phyloP scores from a whole-genome alignment of 129 eudicot genomes.

The Sambucus nigra region DNA sequence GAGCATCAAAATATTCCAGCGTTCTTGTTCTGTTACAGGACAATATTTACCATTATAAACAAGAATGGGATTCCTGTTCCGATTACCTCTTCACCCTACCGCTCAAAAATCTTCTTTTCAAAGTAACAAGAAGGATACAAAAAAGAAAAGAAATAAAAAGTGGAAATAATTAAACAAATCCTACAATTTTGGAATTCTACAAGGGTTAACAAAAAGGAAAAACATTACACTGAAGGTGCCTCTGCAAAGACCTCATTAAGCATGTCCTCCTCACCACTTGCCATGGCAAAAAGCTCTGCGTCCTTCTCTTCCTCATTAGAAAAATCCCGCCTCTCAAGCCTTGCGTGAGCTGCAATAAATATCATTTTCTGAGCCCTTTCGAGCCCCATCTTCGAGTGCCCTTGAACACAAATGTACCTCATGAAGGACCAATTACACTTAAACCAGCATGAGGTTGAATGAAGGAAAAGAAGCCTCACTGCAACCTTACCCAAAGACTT shows the following conservation, averaged over 20 bases:
- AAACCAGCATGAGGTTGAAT: slow-evolving; percentile 65
- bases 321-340: slow-evolving; percentile 51
- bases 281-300: slow-evolving; percentile 30
- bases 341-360: slow-evolving; percentile 60
- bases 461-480: slow-evolving; percentile 76
- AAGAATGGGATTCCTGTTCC: slow-evolving; percentile 8
- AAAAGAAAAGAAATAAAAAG: slow-evolving; percentile 4
- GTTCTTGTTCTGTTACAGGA: slow-evolving; percentile 9
- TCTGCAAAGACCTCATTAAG: slow-evolving; percentile 71
- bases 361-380: slow-evolving; percentile 74
- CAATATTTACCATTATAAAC: slow-evolving; percentile 21
- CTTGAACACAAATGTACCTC: slow-evolving; percentile 36
- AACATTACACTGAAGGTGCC: slow-evolving; percentile 39
- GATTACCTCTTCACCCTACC: neutral
- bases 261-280: slow-evolving; percentile 46
- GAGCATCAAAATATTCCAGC: slow-evolving; percentile 12
- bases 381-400: slow-evolving; percentile 41
- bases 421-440: slow-evolving; percentile 48
- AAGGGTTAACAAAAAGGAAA: slow-evolving; percentile 16
- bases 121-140: slow-evolving; percentile 7
- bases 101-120: slow-evolving; percentile 21
- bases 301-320: slow-evolving; percentile 59
- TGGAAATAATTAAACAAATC: slow-evolving; percentile 27
- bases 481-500: slow-evolving; percentile 65
- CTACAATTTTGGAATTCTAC: slow-evolving; percentile 28